Base-by-base conservation (phyloP, 2,329 filamentous ascomycete genomes). In the Penicillium sp. region DNA sequence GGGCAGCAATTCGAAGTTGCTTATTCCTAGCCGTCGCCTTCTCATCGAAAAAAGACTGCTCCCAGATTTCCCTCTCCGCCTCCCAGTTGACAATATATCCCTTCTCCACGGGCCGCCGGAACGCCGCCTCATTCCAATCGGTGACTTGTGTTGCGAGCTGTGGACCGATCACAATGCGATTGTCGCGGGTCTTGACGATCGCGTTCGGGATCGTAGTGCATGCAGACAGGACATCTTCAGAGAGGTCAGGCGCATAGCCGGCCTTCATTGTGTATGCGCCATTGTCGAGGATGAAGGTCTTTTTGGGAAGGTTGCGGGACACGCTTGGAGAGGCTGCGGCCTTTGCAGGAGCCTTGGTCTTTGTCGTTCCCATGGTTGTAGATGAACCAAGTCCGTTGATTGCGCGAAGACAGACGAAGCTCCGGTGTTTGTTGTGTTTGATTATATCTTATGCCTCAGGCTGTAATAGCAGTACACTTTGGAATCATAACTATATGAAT, bases 1-100 rank as follows among this genome's bases (percentile, higher is more conserved):
- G 87, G 57, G 94, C 84, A 66, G 60, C 47, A 42, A 69, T 61
- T 13, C 60, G 59, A 32, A 63, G 28, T 18, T 65, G 60, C 42
- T 63, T 65, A 59, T 75, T 78, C 57, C 82, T 71, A 23, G 77
- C 75, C n/a, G 81, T 81, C 10, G 41, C 43, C 55, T 80, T 80
- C 47, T 78, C 74, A 56, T 86, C 82, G 58, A 95, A 84, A 62
- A 97, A 87, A 50, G 90, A 84, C 57, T 85, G 82, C 61, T 96
- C 89, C 93, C 93, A 98, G 42, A 98, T 88, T 62, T 93, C 90
- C 69, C 88, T 91, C 72, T 98, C 82, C 0, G 86, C 85, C 69
- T 98, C 93, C 93, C 93, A 98, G 64, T 91, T 96, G 51, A 97
- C 90, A 40, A 97, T 77, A 63, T 87, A 97, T 6, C 93, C 93